Conservation (phyloP, 352 stramenopile species). For the Globisporangium irregulare region DNA sequence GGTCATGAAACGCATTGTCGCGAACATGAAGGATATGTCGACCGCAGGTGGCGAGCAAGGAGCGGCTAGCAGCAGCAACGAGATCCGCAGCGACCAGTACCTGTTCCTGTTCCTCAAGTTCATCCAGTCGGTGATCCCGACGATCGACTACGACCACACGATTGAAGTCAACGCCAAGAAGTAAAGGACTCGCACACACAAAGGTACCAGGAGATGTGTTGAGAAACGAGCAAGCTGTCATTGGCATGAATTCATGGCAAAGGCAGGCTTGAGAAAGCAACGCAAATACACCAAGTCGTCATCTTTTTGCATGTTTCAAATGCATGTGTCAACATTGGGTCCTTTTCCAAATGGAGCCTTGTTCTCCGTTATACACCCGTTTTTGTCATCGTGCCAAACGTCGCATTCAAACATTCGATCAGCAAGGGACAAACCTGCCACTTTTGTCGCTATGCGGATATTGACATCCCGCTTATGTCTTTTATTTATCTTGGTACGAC, state of each 20-base stretch:
- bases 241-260: not conserved
- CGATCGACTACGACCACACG: slow-evolving; percentile 99
- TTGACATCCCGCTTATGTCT: too few relatives aligned
- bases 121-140: slow-evolving; percentile 98
- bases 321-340: not conserved
- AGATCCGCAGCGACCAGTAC: slow-evolving; percentile 95
- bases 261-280: not conserved
- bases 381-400: too few relatives aligned
- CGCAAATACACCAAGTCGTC: not conserved
- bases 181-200: slow-evolving; percentile 1
- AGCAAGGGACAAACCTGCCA: too few relatives aligned
- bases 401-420: too few relatives aligned
- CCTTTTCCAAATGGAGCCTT: not conserved
- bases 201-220: not conserved
- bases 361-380: too few relatives aligned
- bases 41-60: slow-evolving; percentile 28
- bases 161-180: slow-evolving; percentile 92
- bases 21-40: slow-evolving; percentile 83
- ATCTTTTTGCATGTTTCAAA: not conserved
- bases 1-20: slow-evolving; percentile 98
- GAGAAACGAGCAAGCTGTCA: not conserved
- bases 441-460: too few relatives aligned
- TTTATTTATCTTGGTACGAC: not conserved
- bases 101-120: slow-evolving; percentile 99
- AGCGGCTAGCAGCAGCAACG: slow-evolving; percentile 27